These are phyloP conservation scores for Arthrobotrys conoides DNA, from an alignment of 2,329 filamentous ascomycete genomes.

Conservation along the genomic window DNA sequence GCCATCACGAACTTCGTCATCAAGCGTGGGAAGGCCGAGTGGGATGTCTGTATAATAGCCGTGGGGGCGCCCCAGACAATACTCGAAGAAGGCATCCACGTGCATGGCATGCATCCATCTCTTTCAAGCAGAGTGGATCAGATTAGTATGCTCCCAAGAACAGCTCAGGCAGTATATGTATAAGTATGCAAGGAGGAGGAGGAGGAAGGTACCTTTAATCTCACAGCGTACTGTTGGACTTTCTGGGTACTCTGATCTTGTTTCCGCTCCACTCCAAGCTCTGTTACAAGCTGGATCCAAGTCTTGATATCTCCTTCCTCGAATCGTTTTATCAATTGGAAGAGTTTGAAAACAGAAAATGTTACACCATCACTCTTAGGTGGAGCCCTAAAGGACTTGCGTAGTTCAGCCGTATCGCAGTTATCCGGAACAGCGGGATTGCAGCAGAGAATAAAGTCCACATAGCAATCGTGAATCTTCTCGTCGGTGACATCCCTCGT, in stretches of 20 bases:
- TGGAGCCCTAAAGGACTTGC: slow-evolving; percentile 81
- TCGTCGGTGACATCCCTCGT: slow-evolving; percentile 77
- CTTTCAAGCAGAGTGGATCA: slow-evolving; percentile 67
- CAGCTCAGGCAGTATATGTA: slow-evolving; percentile 1
- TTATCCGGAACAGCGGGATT: slow-evolving; percentile 83
- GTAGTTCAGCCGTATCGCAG: slow-evolving; percentile 78
- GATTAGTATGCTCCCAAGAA: slow-evolving; percentile 33
- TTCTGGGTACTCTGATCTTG: slow-evolving; percentile 93
- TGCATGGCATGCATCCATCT: slow-evolving; percentile 98
- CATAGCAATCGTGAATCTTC: slow-evolving; percentile 85
- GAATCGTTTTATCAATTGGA: slow-evolving; percentile 82
- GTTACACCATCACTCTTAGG: slow-evolving; percentile 89
- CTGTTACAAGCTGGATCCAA: slow-evolving; percentile 88
- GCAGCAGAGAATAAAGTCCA: slow-evolving; percentile 88
- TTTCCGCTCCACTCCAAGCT: slow-evolving; percentile 85
- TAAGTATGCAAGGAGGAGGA: not conserved
- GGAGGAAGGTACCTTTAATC: slow-evolving; percentile 78
- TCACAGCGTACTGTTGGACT: slow-evolving; percentile 92
- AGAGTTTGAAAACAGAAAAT: slow-evolving; percentile 84
- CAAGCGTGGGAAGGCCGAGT: slow-evolving; percentile 64
- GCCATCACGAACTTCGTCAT: slow-evolving; percentile 80
- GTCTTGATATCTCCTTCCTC: slow-evolving; percentile 89
- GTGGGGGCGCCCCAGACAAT: slow-evolving; percentile 82
- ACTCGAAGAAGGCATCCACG: slow-evolving; percentile 94
- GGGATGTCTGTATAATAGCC: slow-evolving; percentile 85